Conservation (phyloP, 1,284 basidiomycete species). For the Cryptococcus wingfieldii region DNA sequence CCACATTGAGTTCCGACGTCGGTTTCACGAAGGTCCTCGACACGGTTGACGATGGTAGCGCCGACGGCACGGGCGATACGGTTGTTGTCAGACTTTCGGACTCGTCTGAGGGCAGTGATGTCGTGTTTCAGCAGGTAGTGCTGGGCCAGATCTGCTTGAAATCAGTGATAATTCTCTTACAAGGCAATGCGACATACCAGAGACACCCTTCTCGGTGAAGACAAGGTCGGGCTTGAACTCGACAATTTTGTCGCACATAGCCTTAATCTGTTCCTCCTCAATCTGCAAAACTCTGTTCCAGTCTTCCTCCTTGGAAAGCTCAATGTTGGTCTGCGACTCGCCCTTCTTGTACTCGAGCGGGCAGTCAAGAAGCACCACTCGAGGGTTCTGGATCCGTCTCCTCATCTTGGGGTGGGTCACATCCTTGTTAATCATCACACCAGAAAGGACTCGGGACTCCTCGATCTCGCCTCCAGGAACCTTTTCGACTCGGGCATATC, state of each 20-base stretch:
- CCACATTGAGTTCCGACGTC: slow-evolving; percentile 93
- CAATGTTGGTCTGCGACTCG: slow-evolving; percentile 97
- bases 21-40: slow-evolving; percentile 87
- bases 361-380: slow-evolving; percentile 89
- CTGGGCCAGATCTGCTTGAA: slow-evolving; percentile 75
- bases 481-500: slow-evolving; percentile 96
- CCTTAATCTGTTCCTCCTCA: slow-evolving; percentile 95
- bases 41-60: slow-evolving; percentile 93
- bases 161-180: too few relatives aligned
- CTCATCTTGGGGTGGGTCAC: slow-evolving; percentile 98
- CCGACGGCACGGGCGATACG: slow-evolving; percentile 93
- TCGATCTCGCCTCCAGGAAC: slow-evolving; percentile 97
- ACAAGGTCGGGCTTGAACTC: slow-evolving; percentile 94
- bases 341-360: slow-evolving; percentile 99
- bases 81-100: slow-evolving; percentile 98
- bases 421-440: slow-evolving; percentile 98
- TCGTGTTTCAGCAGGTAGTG: slow-evolving; percentile 85
- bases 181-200: slow-evolving; percentile 55
- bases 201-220: slow-evolving; percentile 97
- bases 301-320: slow-evolving; percentile 90
- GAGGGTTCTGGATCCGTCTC: slow-evolving; percentile 80
- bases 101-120: slow-evolving; percentile 86
- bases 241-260: slow-evolving; percentile 77
- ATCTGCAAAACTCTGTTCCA: slow-evolving; percentile 91
- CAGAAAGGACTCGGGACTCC: slow-evolving; percentile 77